These are phyloP conservation scores for Thuja plicata DNA, from an alignment of 83 land plant genomes.

Conservation along the genomic window DNA sequence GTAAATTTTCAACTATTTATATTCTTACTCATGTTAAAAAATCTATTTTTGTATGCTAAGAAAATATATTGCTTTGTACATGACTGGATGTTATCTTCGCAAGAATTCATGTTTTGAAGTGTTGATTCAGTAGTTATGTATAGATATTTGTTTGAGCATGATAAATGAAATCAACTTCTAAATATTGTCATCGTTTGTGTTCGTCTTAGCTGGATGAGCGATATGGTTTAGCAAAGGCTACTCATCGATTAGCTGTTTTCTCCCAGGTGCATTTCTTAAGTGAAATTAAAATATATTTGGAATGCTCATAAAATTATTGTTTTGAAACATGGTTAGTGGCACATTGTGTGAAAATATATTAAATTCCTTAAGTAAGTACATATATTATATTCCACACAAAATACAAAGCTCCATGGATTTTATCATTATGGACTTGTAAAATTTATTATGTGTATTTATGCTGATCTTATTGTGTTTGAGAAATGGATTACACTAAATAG, in stretches of 20 bases:
- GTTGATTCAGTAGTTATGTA: neutral
- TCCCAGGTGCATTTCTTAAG: conserved; percentile 20
- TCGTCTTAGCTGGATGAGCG: conserved; percentile 29
- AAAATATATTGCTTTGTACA: neutral
- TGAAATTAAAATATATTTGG: neutral
- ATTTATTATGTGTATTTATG: neutral
- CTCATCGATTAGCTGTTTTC: conserved; percentile 45
- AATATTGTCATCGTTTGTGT: neutral
- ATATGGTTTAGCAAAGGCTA: conserved; percentile 40
- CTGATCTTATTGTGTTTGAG: neutral
- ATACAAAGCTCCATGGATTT: neutral
- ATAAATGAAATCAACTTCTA: neutral
- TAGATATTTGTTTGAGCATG: neutral
- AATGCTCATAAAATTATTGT: neutral
- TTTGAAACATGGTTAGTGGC: neutral
- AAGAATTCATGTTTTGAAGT: neutral
- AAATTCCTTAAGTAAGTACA: neutral
- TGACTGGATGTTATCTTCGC: neutral
- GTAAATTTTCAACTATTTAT: neutral
- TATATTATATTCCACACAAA: neutral
- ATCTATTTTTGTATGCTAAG: neutral
- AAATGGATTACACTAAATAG: neutral
- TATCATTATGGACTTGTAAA: neutral
- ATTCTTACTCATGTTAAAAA: neutral
- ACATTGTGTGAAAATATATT: neutral